Base-by-base conservation (phyloP, 1,284 basidiomycete species). In the Ustilago loliicola region DNA sequence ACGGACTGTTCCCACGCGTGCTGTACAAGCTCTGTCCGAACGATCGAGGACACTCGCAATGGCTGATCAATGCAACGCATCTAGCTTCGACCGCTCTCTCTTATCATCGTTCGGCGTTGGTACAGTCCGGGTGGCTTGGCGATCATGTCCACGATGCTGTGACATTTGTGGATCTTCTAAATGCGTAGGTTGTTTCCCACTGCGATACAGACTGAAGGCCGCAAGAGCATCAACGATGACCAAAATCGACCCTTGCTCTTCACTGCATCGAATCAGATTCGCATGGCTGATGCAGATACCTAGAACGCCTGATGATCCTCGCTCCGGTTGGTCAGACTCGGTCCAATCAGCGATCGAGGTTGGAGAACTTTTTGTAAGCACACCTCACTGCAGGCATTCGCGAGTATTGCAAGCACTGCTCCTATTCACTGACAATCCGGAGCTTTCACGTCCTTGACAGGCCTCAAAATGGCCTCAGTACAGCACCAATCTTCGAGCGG, bases 1-100 rank as follows among this genome's bases (percentile, higher is more conserved):
- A 73, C 45, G 71, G 71, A 29, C 54, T 73, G 61, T 73, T 73
- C 30, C 65, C 71, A 17, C 50, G 71, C 13, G 51, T 73, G 57
- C 61, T 73, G 2, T 58, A 48, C 42, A 48, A 55, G 29, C 48
- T 65, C 48, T 63, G 66, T 19, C 47, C 58, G 1, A 55, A 61
- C 34, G 59, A 73, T 13, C 45, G 66, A 17, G 29, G 62, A 19
- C 48, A 53, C 17, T 53, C 52, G 47, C 30, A 66, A n/a, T 77
- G 74, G 74, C 15, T 69, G 21, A 29, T 6, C 29, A 68, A 64
- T 30, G 69, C 74, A 0, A 11, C 40, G 38, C 42, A 59, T 3
- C 25, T 77, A 27, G 74, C 66, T 9, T 50, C 29, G 21, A 52
- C 36, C 8, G 66, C 74, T 10, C 23, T 77, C n/a, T 56, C 50